Base-by-base conservation (phyloP, 2,329 filamentous ascomycete species). In the Cladosporium austrohemisphaericum region DNA sequence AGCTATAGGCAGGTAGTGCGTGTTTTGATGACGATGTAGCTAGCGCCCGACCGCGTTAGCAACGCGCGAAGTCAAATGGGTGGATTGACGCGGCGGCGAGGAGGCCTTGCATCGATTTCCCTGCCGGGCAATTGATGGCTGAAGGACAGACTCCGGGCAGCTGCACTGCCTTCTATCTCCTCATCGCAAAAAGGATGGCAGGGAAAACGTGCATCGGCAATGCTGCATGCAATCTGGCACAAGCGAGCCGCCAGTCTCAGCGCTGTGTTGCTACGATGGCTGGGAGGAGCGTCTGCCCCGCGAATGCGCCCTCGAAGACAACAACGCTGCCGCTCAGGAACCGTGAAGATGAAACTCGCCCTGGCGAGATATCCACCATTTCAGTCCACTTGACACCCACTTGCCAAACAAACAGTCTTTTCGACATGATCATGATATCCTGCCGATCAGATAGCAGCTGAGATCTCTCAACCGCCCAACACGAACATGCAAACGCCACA, bases 11-110 rank as follows among this genome's bases (percentile, higher is more conserved):
- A 26, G 8, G 41, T 11, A 13, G 11, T 6, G 25, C 11, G 23
- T 38, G 44, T 47, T 47, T 47, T 47, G 33, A 47, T 47, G 31
- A 47, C 31, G 14, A 33, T 33, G 44, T 47, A 47, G 29, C 33
- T 35, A 45, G 22, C 14, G 14, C 44, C 26, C 44, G 31, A 14
- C 36, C 25, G 41, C 44, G 44, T 31, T 22, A 26, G 33, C 37
- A 31, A 47, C 33, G 33, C 44, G 44, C 25, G 14, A 37, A 47
- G 44, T 25, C 31, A 29, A n/a, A 23, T 36, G 18, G 19, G 14
- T 4, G 19, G 7, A 20, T 13, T 14, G 14, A 8, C 4, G 8
- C 9, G 32, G 5, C 13, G 5, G 16, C 14, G 29, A 13, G 13
- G 11, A 31, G 29, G 14, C 11, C 29, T 31, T 31, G 29, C 29